Evolutionary conservation across 441 rosid species (phyloP).

Genomic region (Populus trichocarpa): DNA sequence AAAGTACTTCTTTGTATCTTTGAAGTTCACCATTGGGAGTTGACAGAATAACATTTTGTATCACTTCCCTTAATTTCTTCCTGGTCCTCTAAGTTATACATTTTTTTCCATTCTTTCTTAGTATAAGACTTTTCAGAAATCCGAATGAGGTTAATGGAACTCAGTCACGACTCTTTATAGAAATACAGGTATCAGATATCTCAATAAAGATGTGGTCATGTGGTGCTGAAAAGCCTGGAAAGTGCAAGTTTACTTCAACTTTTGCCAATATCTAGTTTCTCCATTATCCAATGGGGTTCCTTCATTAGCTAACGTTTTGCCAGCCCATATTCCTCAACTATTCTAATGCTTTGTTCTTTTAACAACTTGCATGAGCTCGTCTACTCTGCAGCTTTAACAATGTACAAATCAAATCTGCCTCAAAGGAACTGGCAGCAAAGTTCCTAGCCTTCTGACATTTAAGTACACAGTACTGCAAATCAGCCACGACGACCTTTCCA

Average conservation of each 20-base stretch:
- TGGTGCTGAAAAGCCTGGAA: background rate
- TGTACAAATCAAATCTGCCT: background rate
- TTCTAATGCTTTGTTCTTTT: background rate
- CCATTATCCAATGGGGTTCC: background rate
- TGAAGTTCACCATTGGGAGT: constrained; percentile 1
- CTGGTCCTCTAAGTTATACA: background rate
- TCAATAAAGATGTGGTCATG: background rate
- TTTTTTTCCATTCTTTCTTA: too few relatives aligned
- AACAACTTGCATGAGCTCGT: background rate
- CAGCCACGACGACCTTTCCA: background rate
- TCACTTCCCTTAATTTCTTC: background rate
- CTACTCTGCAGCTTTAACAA: constrained; percentile 6
- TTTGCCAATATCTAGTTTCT: background rate
- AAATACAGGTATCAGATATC: background rate
- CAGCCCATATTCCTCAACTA: background rate
- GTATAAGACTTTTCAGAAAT: background rate
- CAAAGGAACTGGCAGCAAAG: background rate
- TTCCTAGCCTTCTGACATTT: background rate
- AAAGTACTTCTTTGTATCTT: background rate
- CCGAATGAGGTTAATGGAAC: background rate
- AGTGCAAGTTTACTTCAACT: background rate
- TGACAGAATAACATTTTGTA: background rate
- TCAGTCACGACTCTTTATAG: background rate
- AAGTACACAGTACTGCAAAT: background rate
- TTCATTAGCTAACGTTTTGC: background rate